Base-by-base conservation (phyloP, 1,284 basidiomycete genomes). In the Quambalaria eucalypti region DNA sequence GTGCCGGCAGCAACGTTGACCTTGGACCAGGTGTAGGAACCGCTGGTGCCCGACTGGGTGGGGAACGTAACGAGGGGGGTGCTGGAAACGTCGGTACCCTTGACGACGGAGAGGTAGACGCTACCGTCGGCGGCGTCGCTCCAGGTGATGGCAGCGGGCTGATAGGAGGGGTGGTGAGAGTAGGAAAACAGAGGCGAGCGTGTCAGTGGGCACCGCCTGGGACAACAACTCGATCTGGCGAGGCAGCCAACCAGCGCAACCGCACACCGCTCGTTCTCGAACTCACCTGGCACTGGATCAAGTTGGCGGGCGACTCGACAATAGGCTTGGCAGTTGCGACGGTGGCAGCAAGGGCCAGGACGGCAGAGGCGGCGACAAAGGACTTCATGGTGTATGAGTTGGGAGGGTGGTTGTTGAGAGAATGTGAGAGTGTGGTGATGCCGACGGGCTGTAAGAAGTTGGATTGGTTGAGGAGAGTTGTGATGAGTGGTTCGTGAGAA, bases 1-100 rank as follows among this genome's bases (percentile, higher is more conserved):
- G 72, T 73, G 40, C 73, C 73, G 4, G 64, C 51, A 42, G 67
- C 50, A 40, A 76, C 29, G 65, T 74, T 64, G 56, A 74, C 71
- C 47, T 48, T 66, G 14, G 21, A 46, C 76, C 74, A 76, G 50
- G 57, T 65, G 59, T 62, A 70, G 39, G 46, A 47, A 48, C 61
- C 61, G 28, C 60, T 60, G 28, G 59, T 30, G 46, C 62, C 62
- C n/a, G 52, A 44, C 57, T 70, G 68, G 51, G 56, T 25, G 29
- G 68, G 63, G 23, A 74, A 55, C 16, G 51, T 47, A 21, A 28
- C 31, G 40, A 73, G 46, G 25, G 71, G 64, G 26, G 62, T 50
- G 21, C 70, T 69, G 25, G 62, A 54, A 25, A 59, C 55, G 58
- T 66, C 40, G 28, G 54, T 56, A 39, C 48, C 64, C 57, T 61